phyloP scores from a whole-genome alignment of 2,329 filamentous ascomycete species.

The Nemania serpens region DNA sequence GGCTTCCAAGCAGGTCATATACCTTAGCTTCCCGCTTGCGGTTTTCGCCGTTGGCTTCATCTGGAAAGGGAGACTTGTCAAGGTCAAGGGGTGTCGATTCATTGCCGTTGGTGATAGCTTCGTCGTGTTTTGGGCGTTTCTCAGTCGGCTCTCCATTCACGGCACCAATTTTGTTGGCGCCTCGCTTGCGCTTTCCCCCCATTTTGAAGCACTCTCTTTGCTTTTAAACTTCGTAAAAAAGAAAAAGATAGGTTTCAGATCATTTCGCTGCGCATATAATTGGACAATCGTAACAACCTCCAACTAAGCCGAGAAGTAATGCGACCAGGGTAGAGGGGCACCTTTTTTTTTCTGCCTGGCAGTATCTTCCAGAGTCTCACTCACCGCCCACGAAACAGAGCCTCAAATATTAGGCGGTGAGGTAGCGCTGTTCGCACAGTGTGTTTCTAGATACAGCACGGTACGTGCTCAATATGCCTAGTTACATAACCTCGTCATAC shows the following conservation, averaged over 20 bases:
- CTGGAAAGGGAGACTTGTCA: conserved; percentile 55
- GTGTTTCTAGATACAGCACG: too few species aligned
- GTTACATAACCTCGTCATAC: too few species aligned
- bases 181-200: conserved; percentile 51
- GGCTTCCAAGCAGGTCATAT: conserved; percentile 66
- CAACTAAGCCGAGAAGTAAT: background rate
- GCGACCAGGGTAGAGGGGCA: conserved; percentile 15
- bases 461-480: too few species aligned
- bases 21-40: conserved; percentile 62
- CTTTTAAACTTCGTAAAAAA: background rate
- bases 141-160: conserved; percentile 40
- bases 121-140: conserved; percentile 45
- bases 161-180: conserved; percentile 38
- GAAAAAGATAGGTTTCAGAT: background rate
- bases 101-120: conserved; percentile 30
- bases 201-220: conserved; percentile 35
- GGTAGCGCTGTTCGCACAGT: too few species aligned
- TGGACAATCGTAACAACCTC: too few species aligned
- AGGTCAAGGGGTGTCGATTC: conserved; percentile 36
- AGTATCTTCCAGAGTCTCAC: conserved; percentile 2
- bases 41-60: conserved; percentile 56
- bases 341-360: conserved; percentile 26
- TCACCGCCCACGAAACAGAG: conserved; percentile 5
- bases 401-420: conserved; percentile 15
- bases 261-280: background rate